Evolutionary conservation across 352 stramenopile genomes (phyloP), one percentile per base, ranked within the genome.

Genomic region (Globisporangium lucens): DNA sequence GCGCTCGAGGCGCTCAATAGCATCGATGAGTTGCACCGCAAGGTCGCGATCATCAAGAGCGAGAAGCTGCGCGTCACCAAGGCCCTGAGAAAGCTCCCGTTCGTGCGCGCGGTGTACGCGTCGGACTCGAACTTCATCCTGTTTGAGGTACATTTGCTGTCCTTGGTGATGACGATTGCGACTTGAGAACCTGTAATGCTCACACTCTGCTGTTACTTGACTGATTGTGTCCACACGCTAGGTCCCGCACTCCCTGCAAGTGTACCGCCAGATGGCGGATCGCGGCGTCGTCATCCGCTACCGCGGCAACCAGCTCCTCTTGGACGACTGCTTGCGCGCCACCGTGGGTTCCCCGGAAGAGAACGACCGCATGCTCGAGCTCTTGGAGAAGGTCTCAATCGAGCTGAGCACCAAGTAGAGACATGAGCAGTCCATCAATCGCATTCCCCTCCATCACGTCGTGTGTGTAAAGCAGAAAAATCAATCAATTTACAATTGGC

Each of bases 121-220:
- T 98, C 91, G 30, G 97, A 99, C 90, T 86, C 96, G 13, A 99
- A 99, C 80, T 99, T 99, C 75, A 88, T 99, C 59, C 83, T 99
- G 22, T 98, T 99, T 62, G 79, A 98, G 74, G 80, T 99, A 64
- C 24, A 24, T 24, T 24, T 24, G 24, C 24, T 24, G 24, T 24
- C 24, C 24, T 27, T 52, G 13, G 35, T 36, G 30, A 33, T 5
- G 7, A 36, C 24, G 2, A 13, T 24, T 7, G 5, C 24, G 52
- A 4, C 2, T 5, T 58, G 8, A 35, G 6, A 35, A 51, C 4
- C 9, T 22, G 6, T 51, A 7, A 13, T 49, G 27, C 35, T 51
- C 36, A 69, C 36, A 20, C 38, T 35, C 38, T 35, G 13, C 4
- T 70, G 52, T 15, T 38, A 4, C 5, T 27, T 12, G 43, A 36